Percentiles rank a stretch among this genome's conserved stretches.
Conservation (phyloP, 495 filamentous ascomycete genomes). For the Talaromyces nanjingensis region DNA sequence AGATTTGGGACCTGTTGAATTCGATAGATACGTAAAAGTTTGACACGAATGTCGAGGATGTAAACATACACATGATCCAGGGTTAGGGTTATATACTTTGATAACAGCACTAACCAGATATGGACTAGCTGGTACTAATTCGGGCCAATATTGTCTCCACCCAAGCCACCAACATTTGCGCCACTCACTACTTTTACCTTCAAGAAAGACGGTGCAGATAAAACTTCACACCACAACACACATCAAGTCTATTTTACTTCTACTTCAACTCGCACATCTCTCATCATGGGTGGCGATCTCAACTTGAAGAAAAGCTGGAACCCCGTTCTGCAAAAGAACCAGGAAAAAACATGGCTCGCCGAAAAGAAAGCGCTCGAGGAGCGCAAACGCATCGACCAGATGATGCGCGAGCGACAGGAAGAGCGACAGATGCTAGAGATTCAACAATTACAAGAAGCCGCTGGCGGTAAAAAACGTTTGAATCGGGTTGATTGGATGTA, state of each 20-base stretch:
- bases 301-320: constrained; percentile 97
- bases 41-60: neutral
- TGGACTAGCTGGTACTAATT: neutral
- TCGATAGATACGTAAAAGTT: neutral
- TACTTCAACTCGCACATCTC: neutral
- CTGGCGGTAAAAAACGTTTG: constrained; percentile 66
- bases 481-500: constrained; percentile 98
- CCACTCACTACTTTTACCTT: neutral
- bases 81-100: neutral
- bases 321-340: constrained; percentile 74
- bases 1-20: neutral
- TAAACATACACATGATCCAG: neutral
- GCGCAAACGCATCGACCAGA: constrained; percentile 81
- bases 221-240: neutral
- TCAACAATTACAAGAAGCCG: constrained; percentile 80
- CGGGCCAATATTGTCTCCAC: neutral
- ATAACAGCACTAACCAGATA: neutral
- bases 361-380: constrained; percentile 94
- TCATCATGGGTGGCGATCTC: constrained; percentile 80
- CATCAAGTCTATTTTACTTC: neutral
- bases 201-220: neutral
- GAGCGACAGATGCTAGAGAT: constrained; percentile 90
- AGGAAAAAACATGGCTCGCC: constrained; percentile 74
- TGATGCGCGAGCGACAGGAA: constrained; percentile 86
- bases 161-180: neutral